Conservation (phyloP, 164 flowering plant genomes). For the Sedum album region DNA sequence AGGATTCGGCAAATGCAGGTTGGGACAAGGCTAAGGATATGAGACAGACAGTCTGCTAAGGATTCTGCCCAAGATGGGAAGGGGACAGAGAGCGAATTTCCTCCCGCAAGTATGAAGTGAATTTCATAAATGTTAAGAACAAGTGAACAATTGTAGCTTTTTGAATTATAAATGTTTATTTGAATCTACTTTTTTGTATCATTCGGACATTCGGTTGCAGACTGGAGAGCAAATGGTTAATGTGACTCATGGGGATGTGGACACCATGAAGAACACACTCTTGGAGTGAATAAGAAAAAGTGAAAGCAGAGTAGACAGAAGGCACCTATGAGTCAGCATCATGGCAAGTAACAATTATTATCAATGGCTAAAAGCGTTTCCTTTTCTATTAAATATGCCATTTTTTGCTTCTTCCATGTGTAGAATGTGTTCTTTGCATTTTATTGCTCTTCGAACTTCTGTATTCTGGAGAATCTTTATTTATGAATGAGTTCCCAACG, state of each 20-base stretch:
- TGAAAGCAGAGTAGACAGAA: background rate
- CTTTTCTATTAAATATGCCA: background rate
- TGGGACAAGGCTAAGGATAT: slow-evolving; percentile 20
- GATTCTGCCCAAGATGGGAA: slow-evolving; percentile 21
- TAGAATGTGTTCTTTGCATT: no score
- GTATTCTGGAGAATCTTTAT: no score
- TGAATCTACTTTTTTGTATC: background rate
- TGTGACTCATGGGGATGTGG: background rate
- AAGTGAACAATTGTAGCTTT: background rate
- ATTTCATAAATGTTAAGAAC: background rate
- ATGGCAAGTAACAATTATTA: background rate
- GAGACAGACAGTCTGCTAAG: slow-evolving; percentile 12
- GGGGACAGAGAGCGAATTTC: slow-evolving; percentile 26
- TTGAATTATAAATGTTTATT: background rate
- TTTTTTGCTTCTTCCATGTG: background rate
- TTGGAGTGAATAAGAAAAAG: background rate
- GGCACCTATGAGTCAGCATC: background rate
- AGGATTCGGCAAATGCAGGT: slow-evolving; percentile 26
- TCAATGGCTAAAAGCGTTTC: no score
- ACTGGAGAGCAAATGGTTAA: slow-evolving; percentile 1
- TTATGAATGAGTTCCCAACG: no score
- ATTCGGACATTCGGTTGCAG: background rate
- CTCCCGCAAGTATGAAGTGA: slow-evolving; percentile 33
- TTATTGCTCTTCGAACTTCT: no score
- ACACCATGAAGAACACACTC: slow-evolving; percentile 1